phyloP scores from a whole-genome alignment of 2,329 filamentous ascomycete species.

The Proliferodiscus dingleyae region DNA sequence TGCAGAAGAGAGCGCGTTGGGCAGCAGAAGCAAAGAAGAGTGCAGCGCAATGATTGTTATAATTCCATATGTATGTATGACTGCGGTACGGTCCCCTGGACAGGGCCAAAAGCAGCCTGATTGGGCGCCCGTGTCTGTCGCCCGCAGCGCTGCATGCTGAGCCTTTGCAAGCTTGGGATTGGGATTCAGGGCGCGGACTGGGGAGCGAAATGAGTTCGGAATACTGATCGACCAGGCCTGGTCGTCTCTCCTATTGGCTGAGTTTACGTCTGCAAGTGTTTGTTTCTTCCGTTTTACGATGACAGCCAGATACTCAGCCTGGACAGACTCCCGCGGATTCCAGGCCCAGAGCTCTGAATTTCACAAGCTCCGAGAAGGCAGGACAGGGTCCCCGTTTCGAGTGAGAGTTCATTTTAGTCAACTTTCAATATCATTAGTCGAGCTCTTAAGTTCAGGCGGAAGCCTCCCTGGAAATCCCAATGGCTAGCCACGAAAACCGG shows the following conservation, averaged over 20 bases:
- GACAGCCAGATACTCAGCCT: too few species aligned
- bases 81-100: background rate
- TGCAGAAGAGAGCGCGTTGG: too few species aligned
- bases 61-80: background rate
- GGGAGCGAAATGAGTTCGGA: background rate
- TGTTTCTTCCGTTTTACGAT: background rate
- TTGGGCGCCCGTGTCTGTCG: too few species aligned
- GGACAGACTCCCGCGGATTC: too few species aligned
- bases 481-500: too few species aligned
- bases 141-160: background rate
- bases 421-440: too few species aligned
- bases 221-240: background rate
- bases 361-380: too few species aligned
- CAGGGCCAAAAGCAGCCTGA: background rate
- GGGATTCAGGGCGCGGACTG: background rate
- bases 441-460: too few species aligned
- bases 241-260: background rate
- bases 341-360: too few species aligned
- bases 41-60: background rate
- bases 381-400: too few species aligned
- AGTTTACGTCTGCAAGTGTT: background rate
- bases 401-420: too few species aligned
- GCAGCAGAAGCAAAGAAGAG: background rate
- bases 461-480: too few species aligned
- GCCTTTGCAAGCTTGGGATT: background rate